Evolutionary conservation across 805 yeast species (phyloP), one percentile per base, ranked within the genome.

Genomic region (Wickerhamiella slavikovae): DNA sequence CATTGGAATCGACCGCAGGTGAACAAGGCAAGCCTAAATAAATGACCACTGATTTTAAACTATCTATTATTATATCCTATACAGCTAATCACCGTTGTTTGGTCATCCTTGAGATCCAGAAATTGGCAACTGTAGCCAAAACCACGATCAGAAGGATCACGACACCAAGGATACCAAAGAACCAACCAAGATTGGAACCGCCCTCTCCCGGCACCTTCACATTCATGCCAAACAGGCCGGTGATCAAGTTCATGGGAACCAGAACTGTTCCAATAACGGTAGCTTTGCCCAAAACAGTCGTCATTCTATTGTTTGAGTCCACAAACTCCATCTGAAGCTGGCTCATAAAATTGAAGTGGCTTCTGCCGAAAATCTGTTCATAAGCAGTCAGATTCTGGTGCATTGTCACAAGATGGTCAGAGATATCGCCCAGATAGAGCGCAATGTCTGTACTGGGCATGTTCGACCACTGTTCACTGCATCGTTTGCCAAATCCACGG

Each of bases 321-420:
- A 85, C 80, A 1, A 91, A 74, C 52, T 80, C 92, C 25, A 85
- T 94, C 54, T 83, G 95, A 41, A 85, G 58, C 46, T 82, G 94
- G 0, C 95, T 94, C 49, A 85, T 58, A 50, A 85, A 85, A 45
- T 83, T 85, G 12, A 93, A 65, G 49, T 85, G 95, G 2, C 92
- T 74, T 41, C 95, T 66, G 26, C 91, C 71, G 48, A 85, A 75
- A 43, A 85, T 85, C 62, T 83, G 83, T 49, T 85, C 98, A 47
- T 80, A 83, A 3, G 92, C 77, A 25, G 73, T 53, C 47, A 85
- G 62, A 45, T 80, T 83, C 55, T 82, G 94, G 52, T 70, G 76
- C 95, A 85, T 85, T 12, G 96, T 85, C 34, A 83, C 71, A 44
- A 85, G 76, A 65, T 83, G 96, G 62, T 83, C 95, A 55, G 82